Evolutionary conservation across 2,329 filamentous ascomycete genomes (phyloP).

Genomic region (Acarospora socialis): DNA sequence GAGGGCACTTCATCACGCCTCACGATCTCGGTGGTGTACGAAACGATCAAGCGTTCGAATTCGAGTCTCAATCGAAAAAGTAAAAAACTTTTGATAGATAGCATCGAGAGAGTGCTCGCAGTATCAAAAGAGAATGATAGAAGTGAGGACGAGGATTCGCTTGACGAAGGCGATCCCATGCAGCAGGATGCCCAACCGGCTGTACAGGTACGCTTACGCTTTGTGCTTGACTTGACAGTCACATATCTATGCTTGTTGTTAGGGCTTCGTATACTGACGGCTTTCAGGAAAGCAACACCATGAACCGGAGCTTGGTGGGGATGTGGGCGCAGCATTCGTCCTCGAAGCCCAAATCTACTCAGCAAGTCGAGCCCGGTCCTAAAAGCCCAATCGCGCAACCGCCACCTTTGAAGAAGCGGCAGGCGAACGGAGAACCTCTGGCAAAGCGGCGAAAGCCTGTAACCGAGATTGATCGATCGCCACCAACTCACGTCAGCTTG

Average conservation of each 20-base stretch:
- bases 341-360: not conserved
- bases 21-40: slow-evolving; percentile 52
- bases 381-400: slow-evolving; percentile 17
- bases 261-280: slow-evolving; percentile 12
- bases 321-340: slow-evolving; percentile 32
- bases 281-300: slow-evolving; percentile 40
- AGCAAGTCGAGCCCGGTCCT: slow-evolving; percentile 7
- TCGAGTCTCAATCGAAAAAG: slow-evolving; percentile 72
- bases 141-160: slow-evolving; percentile 38
- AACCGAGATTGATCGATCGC: slow-evolving; percentile 44
- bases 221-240: no score
- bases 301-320: slow-evolving; percentile 51
- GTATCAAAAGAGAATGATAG: slow-evolving; percentile 52
- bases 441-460: slow-evolving; percentile 50
- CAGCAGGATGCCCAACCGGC: no score
- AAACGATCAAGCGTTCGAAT: slow-evolving; percentile 71
- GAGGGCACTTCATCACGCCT: slow-evolving; percentile 36
- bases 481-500: slow-evolving; percentile 53
- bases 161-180: slow-evolving; percentile 26
- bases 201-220: no score
- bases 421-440: slow-evolving; percentile 50
- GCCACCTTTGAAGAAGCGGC: slow-evolving; percentile 35
- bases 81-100: slow-evolving; percentile 68
- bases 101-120: slow-evolving; percentile 67
- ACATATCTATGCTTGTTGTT: not conserved